Evolutionary conservation across 495 filamentous ascomycete species (phyloP).

Genomic region (Hypomontagnella monticulosa): DNA sequence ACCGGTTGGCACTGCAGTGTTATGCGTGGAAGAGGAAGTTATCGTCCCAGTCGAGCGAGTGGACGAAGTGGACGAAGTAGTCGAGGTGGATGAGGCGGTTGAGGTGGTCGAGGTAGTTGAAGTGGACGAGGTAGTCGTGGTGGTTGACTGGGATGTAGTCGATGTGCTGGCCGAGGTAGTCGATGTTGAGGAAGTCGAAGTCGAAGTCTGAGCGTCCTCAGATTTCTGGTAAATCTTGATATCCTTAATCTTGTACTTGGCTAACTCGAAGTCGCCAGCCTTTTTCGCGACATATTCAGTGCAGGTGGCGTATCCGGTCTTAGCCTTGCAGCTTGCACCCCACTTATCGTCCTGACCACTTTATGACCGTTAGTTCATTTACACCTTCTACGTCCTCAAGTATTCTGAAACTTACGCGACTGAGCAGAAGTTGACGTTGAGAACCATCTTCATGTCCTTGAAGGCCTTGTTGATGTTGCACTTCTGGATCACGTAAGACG

Average conservation of each 20-base stretch:
- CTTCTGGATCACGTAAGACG: slow-evolving; percentile 47
- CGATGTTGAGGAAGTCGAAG: slow-evolving; percentile 48
- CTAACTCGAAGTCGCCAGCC: slow-evolving; percentile 62
- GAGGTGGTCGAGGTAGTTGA: slow-evolving; percentile 10
- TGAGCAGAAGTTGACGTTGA: slow-evolving; percentile 62
- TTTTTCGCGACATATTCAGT: slow-evolving; percentile 67
- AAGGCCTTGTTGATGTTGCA: slow-evolving; percentile 59
- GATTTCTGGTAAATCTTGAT: slow-evolving; percentile 61
- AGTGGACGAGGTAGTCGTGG: slow-evolving; percentile 17
- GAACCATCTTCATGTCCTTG: slow-evolving; percentile 56
- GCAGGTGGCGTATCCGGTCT: slow-evolving; percentile 53
- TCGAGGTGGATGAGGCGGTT: background rate
- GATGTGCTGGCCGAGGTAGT: slow-evolving; percentile 32
- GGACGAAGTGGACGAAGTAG: background rate
- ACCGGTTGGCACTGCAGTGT: slow-evolving; percentile 9
- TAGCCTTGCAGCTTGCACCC: slow-evolving; percentile 30
- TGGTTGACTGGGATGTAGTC: slow-evolving; percentile 47
- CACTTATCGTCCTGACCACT: slow-evolving; percentile 47
- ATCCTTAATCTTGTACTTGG: slow-evolving; percentile 65
- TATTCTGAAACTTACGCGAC: no score
- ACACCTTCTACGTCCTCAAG: no score
- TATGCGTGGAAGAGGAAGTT: slow-evolving; percentile 20
- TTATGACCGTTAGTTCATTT: no score
- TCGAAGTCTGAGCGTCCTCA: slow-evolving; percentile 40
- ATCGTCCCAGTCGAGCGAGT: slow-evolving; percentile 8